Evolutionary conservation across 768 basidiomycete species (phyloP).

Genomic region (Porphyrellus cyaneotinctus): DNA sequence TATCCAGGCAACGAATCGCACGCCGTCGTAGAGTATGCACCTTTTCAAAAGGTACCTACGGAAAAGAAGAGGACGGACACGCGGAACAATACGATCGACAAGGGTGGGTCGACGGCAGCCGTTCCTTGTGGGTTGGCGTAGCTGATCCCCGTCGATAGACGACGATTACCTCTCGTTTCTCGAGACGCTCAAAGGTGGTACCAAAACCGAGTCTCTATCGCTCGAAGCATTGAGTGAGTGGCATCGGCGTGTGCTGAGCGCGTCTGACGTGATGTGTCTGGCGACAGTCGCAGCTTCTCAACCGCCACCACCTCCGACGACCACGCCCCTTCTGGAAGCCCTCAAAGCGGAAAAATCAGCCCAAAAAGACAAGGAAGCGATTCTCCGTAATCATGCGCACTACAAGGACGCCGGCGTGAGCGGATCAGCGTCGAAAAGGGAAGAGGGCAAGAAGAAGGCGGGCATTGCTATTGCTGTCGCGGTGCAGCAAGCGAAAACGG

Average conservation of each 20-base stretch:
- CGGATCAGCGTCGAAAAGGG: slow-evolving; percentile 33
- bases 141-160: slow-evolving; percentile 47
- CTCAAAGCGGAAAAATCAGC: slow-evolving; percentile 73
- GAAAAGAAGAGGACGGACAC: slow-evolving; percentile 76
- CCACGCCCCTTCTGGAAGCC: slow-evolving; percentile 90
- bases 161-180: slow-evolving; percentile 83
- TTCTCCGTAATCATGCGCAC: slow-evolving; percentile 67
- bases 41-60: slow-evolving; percentile 79
- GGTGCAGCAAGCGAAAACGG: neutral
- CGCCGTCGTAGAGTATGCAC: slow-evolving; percentile 91
- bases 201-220: slow-evolving; percentile 54
- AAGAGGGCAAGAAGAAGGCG: slow-evolving; percentile 38
- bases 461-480: neutral
- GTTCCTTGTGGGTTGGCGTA: too few relatives aligned
- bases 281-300: slow-evolving; percentile 60
- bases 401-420: slow-evolving; percentile 50
- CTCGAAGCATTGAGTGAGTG: slow-evolving; percentile 48
- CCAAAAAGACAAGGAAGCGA: slow-evolving; percentile 69
- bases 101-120: slow-evolving; percentile 30
- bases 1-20: slow-evolving; percentile 66
- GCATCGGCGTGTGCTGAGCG: neutral
- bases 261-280: neutral
- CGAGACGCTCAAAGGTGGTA: slow-evolving; percentile 56
- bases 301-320: slow-evolving; percentile 60
- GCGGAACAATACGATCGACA: slow-evolving; percentile 84